A percentile compares a stretch with the other conserved stretches of the same genome.
Evolutionary conservation across 768 basidiomycete species (phyloP).

Genomic region (Ephemerocybe angulata): DNA sequence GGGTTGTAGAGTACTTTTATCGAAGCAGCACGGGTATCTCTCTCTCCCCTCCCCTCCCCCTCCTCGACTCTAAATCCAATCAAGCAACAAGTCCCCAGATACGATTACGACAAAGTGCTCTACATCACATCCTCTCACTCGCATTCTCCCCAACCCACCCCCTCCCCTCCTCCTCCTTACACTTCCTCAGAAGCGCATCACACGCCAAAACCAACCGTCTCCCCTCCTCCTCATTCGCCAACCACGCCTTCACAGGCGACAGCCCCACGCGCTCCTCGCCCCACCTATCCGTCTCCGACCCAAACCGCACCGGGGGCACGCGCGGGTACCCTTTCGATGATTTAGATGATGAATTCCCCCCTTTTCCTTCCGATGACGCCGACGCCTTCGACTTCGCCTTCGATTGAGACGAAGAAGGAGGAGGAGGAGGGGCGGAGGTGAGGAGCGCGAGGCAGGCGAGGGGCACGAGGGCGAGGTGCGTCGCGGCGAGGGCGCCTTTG

Average conservation of each 20-base stretch:
- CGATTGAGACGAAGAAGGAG: no score
- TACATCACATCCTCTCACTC: constrained; percentile 15
- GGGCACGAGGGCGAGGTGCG: constrained; percentile 64
- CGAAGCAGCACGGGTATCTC: no score
- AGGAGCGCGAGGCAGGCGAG: constrained; percentile 44
- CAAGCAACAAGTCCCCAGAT: no score
- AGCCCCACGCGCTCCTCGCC: constrained; percentile 53
- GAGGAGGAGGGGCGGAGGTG: no score
- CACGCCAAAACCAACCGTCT: constrained; percentile 49
- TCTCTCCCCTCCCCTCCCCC: no score
- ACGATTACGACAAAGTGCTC: no score
- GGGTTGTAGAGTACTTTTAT: no score
- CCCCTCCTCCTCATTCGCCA: constrained; percentile 44
- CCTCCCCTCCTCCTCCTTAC: constrained; percentile 26
- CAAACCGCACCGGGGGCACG: constrained; percentile 40
- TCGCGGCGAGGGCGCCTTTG: constrained; percentile 65
- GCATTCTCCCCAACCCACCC: constrained; percentile 15
- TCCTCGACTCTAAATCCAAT: no score
- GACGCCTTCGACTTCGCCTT: no score
- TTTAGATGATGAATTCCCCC: no score
- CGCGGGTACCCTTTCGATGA: no score
- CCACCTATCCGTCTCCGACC: constrained; percentile 53
- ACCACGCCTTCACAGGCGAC: constrained; percentile 48
- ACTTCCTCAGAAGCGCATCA: constrained; percentile 46
- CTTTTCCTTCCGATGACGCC: no score